Percentiles rank a stretch among this genome's conserved stretches.
phyloP scores from a whole-genome alignment of 1,284 basidiomycete species.

The Sporisorium exsertum region DNA sequence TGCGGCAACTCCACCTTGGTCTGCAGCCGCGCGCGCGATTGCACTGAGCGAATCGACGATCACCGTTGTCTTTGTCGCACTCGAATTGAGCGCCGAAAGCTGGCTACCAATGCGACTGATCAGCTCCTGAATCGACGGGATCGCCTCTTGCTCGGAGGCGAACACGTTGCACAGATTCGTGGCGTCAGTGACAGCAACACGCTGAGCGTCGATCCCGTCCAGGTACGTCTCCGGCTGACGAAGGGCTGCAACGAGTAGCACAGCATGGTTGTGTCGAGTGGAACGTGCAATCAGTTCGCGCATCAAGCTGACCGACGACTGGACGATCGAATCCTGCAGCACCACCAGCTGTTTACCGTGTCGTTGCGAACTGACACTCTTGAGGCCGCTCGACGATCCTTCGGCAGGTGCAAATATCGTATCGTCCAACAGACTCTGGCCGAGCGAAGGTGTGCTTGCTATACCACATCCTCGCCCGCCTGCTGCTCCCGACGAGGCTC shows the following conservation, averaged over 20 bases:
- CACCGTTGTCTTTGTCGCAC: conserved; percentile 33
- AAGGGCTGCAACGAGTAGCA: conserved; percentile 33
- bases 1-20: conserved; percentile 8
- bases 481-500: neutral
- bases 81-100: conserved; percentile 7
- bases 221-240: conserved; percentile 34
- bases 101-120: conserved; percentile 5
- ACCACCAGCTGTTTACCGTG: conserved; percentile 57
- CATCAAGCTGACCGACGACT: conserved; percentile 41
- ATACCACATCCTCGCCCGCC: conserved; percentile 1
- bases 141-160: conserved; percentile 2
- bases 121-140: conserved; percentile 15
- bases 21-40: conserved; percentile 21
- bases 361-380: conserved; percentile 32
- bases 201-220: conserved; percentile 10
- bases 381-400: conserved; percentile 20
- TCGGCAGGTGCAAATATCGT: conserved; percentile 30
- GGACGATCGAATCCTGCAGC: conserved; percentile 55
- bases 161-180: conserved; percentile 23
- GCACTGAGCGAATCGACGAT: conserved; percentile 58
- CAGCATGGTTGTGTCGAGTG: conserved; percentile 19
- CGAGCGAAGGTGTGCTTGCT: conserved; percentile 48
- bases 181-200: conserved; percentile 30
- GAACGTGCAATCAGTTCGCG: conserved; percentile 48
- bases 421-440: conserved; percentile 38